Evolutionary conservation across 2,329 filamentous ascomycete genomes (phyloP).

Genomic region (Coniochaeta sp.): DNA sequence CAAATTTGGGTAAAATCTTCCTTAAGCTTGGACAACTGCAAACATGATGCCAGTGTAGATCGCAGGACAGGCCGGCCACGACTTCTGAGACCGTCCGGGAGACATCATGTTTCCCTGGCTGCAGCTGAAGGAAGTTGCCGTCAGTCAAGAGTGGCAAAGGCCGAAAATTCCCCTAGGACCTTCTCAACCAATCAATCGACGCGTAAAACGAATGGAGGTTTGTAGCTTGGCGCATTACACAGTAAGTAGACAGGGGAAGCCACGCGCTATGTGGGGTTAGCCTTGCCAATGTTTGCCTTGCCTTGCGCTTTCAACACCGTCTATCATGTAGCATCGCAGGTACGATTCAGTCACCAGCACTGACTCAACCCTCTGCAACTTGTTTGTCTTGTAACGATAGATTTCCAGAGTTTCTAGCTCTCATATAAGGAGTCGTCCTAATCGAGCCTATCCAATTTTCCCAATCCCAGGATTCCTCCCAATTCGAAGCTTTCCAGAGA

Average conservation of each 20-base stretch:
- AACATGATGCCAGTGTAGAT: too few species aligned
- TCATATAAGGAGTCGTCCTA: neutral
- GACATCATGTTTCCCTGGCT: neutral
- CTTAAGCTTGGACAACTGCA: too few species aligned
- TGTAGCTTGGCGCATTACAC: neutral
- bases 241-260: neutral
- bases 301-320: neutral
- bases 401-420: too few species aligned
- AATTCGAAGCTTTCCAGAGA: neutral
- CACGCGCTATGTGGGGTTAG: neutral
- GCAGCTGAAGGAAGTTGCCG: neutral
- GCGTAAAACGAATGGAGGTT: neutral
- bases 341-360: neutral
- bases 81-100: too few species aligned
- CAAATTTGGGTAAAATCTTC: too few species aligned
- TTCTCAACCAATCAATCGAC: neutral
- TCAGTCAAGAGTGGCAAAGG: neutral
- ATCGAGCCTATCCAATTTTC: neutral
- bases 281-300: neutral
- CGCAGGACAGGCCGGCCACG: too few species aligned
- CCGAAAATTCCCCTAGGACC: neutral
- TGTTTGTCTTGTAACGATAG: neutral
- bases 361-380: neutral
- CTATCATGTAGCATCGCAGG: neutral
- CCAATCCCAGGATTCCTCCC: neutral